These are phyloP conservation scores for Lichina pygmaea DNA, from an alignment of 495 filamentous ascomycete genomes.

Conservation along the genomic window DNA sequence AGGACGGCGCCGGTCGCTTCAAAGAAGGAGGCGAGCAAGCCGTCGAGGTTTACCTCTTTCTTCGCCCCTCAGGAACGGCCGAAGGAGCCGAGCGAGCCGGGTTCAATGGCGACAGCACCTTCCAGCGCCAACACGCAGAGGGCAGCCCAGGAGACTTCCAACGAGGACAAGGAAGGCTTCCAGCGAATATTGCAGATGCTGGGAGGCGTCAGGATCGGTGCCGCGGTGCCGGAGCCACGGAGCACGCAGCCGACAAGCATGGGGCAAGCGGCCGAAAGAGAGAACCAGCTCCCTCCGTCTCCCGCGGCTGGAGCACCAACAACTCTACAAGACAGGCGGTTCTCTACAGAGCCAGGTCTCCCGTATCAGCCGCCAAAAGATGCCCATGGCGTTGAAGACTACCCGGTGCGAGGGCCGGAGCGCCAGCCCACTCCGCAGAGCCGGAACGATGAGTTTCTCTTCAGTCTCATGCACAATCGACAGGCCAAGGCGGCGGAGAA, in stretches of 20 bases:
- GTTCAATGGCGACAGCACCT: constrained; percentile 4
- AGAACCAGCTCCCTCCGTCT: no score
- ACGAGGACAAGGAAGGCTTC: constrained; percentile 73
- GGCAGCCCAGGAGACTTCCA: constrained; percentile 17
- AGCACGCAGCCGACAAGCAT: no score
- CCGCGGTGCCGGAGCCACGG: not conserved
- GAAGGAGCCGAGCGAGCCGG: constrained; percentile 18
- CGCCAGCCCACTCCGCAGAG: not conserved
- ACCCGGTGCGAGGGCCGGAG: not conserved
- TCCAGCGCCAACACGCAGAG: constrained; percentile 6
- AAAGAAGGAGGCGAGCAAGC: constrained; percentile 7
- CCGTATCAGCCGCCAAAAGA: no score
- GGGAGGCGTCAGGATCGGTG: constrained; percentile 17
- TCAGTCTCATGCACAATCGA: constrained; percentile 3
- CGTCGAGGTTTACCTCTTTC: constrained; percentile 46
- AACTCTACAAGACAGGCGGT: no score
- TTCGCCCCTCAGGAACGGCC: constrained; percentile 40
- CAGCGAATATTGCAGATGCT: constrained; percentile 72
- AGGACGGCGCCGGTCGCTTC: constrained; percentile 6
- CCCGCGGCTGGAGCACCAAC: no score
- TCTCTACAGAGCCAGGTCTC: no score
- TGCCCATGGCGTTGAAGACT: no score
- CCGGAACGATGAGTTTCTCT: constrained; percentile 2
- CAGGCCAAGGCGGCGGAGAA: no score
- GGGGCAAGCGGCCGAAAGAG: no score